phyloP scores from a whole-genome alignment of 2,329 filamentous ascomycete species.

The Colletotrichum limetticola region DNA sequence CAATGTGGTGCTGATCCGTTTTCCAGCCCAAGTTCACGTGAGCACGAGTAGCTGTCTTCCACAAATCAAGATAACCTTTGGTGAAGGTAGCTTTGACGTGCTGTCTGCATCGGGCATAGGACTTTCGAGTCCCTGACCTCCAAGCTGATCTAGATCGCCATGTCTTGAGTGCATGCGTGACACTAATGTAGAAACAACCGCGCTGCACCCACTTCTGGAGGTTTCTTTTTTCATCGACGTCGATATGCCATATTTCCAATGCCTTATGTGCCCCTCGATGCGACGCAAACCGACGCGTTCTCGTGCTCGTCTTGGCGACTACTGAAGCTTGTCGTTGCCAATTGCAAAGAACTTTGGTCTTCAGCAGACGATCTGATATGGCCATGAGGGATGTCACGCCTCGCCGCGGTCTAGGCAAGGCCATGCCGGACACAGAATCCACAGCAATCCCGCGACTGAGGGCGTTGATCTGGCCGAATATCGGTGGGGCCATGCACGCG shows the following conservation, averaged over 20 bases:
- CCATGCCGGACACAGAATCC: not conserved
- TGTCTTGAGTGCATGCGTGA: not conserved
- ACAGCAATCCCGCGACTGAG: not conserved
- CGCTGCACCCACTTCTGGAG: slow-evolving; percentile 20
- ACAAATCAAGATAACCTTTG: slow-evolving; percentile 22
- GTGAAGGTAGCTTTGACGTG: slow-evolving; percentile 26
- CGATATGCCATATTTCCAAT: slow-evolving; percentile 13
- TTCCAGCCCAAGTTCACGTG: slow-evolving; percentile 17
- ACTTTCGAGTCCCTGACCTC: slow-evolving; percentile 25
- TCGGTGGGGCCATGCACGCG: slow-evolving; percentile 8
- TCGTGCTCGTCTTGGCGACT: not conserved
- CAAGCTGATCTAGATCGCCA: slow-evolving; percentile 22
- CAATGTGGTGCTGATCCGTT: slow-evolving; percentile 1
- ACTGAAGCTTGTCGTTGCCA: slow-evolving; percentile 16
- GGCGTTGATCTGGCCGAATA: not conserved
- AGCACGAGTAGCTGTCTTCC: slow-evolving; percentile 22
- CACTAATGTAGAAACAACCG: slow-evolving; percentile 17
- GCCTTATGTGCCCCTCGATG: slow-evolving; percentile 8
- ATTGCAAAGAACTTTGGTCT: slow-evolving; percentile 17
- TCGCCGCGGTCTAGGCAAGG: not conserved
- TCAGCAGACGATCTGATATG: slow-evolving; percentile 19
- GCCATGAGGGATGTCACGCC: not conserved
- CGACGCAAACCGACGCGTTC: slow-evolving; percentile 12
- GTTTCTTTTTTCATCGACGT: not conserved
- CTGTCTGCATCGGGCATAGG: slow-evolving; percentile 31